A percentile compares a stretch with the other conserved stretches of the same genome.
Conservation (phyloP, 177 flowering plant species). For the Telopea speciosissima region DNA sequence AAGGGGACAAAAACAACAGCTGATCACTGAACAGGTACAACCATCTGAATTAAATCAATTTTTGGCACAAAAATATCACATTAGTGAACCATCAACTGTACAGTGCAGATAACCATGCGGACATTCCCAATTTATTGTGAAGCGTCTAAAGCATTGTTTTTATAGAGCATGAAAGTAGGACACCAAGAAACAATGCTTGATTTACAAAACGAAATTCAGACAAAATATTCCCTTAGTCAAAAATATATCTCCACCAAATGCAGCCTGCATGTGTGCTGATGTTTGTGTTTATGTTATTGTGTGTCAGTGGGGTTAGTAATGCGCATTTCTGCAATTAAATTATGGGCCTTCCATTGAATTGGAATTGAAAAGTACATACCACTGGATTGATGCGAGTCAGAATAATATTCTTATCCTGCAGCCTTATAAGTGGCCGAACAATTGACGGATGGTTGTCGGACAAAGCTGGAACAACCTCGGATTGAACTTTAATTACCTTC, state of each 20-base stretch:
- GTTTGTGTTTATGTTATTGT: background rate
- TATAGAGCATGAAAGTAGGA: background rate
- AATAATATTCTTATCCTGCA: conserved; percentile 83
- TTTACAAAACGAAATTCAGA: background rate
- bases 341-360: background rate
- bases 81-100: background rate
- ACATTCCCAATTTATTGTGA: background rate
- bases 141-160: background rate
- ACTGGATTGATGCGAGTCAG: conserved; percentile 91
- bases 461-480: conserved; percentile 82
- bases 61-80: background rate
- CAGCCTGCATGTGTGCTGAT: background rate
- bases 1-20: background rate
- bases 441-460: conserved; percentile 78
- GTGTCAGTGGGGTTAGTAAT: background rate
- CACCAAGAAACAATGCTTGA: background rate
- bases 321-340: background rate
- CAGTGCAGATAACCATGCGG: background rate
- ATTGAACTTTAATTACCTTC: conserved; percentile 58
- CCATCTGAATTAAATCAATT: background rate
- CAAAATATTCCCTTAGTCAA: background rate
- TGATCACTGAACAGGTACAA: background rate
- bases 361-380: conserved; percentile 38
- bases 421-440: conserved; percentile 83
- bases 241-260: no score